Percentiles rank a stretch among this genome's conserved stretches.
Evolutionary conservation across 495 filamentous ascomycete species (phyloP).

Genomic region (Hyaloscypha variabilis): DNA sequence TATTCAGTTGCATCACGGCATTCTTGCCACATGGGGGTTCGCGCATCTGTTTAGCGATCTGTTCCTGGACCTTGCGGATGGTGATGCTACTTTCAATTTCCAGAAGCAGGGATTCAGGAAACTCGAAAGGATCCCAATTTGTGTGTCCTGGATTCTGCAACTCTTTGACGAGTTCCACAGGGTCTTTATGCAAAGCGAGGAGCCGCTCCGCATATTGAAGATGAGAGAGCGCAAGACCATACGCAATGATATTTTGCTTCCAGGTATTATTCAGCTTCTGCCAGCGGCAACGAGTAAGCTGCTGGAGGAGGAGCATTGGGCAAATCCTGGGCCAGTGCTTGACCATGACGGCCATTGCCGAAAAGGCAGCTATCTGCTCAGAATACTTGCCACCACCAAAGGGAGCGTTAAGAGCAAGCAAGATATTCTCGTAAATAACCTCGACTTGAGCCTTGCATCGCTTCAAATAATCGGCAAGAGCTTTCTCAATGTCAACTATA

Average conservation of each 20-base stretch:
- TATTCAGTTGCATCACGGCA: conserved; percentile 69
- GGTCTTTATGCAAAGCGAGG: conserved; percentile 25
- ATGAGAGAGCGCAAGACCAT: conserved; percentile 37
- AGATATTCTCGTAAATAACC: background rate
- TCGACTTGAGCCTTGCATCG: background rate
- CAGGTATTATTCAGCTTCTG: conserved; percentile 30
- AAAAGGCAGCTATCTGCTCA: background rate
- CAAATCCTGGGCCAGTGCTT: conserved; percentile 8
- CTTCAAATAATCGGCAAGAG: background rate
- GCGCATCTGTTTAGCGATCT: conserved; percentile 61
- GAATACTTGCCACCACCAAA: background rate
- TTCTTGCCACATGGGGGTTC: conserved; percentile 46
- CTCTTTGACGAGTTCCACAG: conserved; percentile 52
- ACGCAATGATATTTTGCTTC: conserved; percentile 37
- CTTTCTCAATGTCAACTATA: background rate
- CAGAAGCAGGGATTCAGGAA: conserved; percentile 62
- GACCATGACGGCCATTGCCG: background rate
- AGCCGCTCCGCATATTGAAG: conserved; percentile 45
- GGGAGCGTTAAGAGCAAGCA: background rate
- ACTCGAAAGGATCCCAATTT: conserved; percentile 52
- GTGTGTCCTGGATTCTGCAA: conserved; percentile 51
- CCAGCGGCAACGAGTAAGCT: conserved; percentile 34
- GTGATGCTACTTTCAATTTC: conserved; percentile 66
- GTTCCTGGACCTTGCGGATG: conserved; percentile 62
- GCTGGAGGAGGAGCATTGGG: conserved; percentile 41